Percentiles rank a stretch among this genome's conserved stretches.
Evolutionary conservation across 257 asterid species (phyloP).

Genomic region (Solanum pennellii): DNA sequence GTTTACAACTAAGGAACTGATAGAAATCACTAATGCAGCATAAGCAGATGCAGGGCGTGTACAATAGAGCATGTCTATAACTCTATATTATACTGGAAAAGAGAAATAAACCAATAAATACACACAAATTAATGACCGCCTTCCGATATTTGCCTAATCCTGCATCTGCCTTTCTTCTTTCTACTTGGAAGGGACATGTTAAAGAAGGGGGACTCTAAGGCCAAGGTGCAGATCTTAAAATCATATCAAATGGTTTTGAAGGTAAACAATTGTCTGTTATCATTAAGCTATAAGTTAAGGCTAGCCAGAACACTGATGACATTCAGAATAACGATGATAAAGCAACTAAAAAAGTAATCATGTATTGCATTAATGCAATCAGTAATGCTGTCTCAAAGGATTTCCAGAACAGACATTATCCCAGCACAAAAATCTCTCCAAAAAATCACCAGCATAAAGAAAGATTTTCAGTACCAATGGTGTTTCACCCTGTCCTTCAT

Average conservation of each 20-base stretch:
- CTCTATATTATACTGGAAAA: background rate
- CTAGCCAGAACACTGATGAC: background rate
- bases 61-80: background rate
- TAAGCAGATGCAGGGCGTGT: background rate
- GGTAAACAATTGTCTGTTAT: background rate
- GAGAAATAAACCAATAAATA: background rate
- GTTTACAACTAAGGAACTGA: background rate
- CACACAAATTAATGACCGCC: background rate
- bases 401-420: background rate
- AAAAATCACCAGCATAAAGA: background rate
- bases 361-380: background rate
- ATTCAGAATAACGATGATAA: background rate
- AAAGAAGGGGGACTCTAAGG: background rate
- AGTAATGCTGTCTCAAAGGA: slow-evolving; percentile 2
- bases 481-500: slow-evolving; percentile 91
- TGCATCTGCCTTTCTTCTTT: background rate
- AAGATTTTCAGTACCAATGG: slow-evolving; percentile 52
- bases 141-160: background rate
- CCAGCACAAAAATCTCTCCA: background rate
- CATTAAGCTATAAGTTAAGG: background rate
- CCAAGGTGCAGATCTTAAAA: background rate
- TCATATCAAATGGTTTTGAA: background rate
- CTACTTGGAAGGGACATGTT: background rate
- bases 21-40: background rate
- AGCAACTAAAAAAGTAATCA: background rate